phyloP scores from a whole-genome alignment of 2,329 filamentous ascomycete genomes.

The Colletotrichum agaves region DNA sequence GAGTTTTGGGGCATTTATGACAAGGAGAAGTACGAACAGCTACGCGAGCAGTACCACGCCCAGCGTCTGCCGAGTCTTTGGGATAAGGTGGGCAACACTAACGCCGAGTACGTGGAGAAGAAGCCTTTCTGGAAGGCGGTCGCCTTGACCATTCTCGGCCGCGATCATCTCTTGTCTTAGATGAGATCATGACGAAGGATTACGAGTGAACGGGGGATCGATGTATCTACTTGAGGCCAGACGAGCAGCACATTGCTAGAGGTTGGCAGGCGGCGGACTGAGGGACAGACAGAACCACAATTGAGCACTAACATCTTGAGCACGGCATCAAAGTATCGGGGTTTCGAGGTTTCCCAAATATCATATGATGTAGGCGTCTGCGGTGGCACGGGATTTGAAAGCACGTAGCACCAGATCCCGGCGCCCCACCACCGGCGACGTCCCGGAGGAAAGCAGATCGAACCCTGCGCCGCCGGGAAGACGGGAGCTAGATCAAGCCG shows the following conservation, averaged over 20 bases:
- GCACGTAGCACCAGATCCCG: constrained; percentile 26
- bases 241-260: too few species aligned
- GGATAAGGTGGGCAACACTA: constrained; percentile 66
- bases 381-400: constrained; percentile 24
- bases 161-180: constrained; percentile 1
- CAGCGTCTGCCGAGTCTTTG: constrained; percentile 70
- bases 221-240: too few species aligned
- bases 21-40: constrained; percentile 64
- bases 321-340: background rate
- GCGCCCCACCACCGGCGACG: constrained; percentile 15
- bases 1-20: constrained; percentile 76
- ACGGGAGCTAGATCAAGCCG: constrained; percentile 20
- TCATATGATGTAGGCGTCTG: constrained; percentile 27
- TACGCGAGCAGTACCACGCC: constrained; percentile 69
- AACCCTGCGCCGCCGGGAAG: constrained; percentile 8
- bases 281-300: too few species aligned
- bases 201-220: too few species aligned
- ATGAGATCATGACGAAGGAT: background rate
- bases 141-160: background rate
- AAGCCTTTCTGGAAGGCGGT: background rate
- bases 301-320: too few species aligned
- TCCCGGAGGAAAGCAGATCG: constrained; percentile 3
- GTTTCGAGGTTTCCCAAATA: constrained; percentile 14
- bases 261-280: too few species aligned
- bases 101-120: background rate